Conservation (phyloP, 164 flowering plant genomes). For the Taxillus chinensis region DNA sequence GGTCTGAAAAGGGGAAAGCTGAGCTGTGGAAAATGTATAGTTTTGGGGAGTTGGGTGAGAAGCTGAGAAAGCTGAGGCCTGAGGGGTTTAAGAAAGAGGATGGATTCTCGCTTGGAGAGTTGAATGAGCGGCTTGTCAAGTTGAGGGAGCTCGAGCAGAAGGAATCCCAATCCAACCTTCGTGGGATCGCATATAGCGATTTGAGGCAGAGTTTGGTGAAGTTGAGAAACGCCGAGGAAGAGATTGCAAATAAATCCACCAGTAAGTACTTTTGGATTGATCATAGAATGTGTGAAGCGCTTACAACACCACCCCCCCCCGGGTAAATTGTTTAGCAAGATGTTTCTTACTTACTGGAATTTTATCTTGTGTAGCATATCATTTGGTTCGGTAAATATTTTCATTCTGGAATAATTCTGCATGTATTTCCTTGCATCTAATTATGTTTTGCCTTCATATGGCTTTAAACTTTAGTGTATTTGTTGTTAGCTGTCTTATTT, state of each 20-base stretch:
- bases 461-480: no score
- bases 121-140: constrained; percentile 61
- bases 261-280: constrained; percentile 14
- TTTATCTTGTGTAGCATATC: no score
- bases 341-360: no score
- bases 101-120: constrained; percentile 56
- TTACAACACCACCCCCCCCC: no score
- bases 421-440: no score
- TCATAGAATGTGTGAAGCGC: no score
- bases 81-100: constrained; percentile 16
- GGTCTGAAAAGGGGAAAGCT: constrained; percentile 14
- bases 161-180: constrained; percentile 18
- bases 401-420: no score
- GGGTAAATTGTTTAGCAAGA: no score
- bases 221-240: constrained; percentile 15
- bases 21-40: constrained; percentile 37
- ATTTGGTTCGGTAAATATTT: no score
- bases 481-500: no score
- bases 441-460: no score
- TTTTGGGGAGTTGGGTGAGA: constrained; percentile 48
- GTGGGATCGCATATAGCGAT: constrained; percentile 18
- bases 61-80: constrained; percentile 49
- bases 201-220: constrained; percentile 32
- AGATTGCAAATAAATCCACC: constrained; percentile 13
- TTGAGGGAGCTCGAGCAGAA: constrained; percentile 54